Conservation (phyloP, 805 yeast species). For the Pichia californica region DNA sequence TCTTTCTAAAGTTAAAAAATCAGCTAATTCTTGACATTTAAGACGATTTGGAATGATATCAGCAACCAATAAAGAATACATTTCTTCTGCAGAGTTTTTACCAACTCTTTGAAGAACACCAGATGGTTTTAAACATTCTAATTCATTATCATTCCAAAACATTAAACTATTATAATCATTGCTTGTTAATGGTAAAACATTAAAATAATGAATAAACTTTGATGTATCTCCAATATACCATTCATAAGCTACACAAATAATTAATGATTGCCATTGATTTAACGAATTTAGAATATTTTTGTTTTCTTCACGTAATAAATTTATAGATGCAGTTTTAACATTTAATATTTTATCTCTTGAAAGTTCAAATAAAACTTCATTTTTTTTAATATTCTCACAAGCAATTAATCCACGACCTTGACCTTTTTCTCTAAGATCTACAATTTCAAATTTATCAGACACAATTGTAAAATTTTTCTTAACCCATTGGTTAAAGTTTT, state of each 20-base stretch:
- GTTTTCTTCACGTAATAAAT: constrained; percentile 27
- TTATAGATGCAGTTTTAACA: constrained; percentile 48
- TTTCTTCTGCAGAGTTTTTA: constrained; percentile 51
- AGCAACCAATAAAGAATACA: constrained; percentile 45
- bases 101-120: constrained; percentile 67
- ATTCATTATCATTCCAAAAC: constrained; percentile 70
- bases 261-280: constrained; percentile 74
- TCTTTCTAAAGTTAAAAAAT: constrained; percentile 40
- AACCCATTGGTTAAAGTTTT: too few relatives aligned
- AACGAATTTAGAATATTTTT: constrained; percentile 34
- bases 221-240: constrained; percentile 39
- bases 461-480: constrained; percentile 35
- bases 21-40: constrained; percentile 28
- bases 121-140: constrained; percentile 58
- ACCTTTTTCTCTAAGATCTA: constrained; percentile 48
- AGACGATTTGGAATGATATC: constrained; percentile 31
- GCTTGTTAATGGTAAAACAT: constrained; percentile 50
- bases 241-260: constrained; percentile 62
- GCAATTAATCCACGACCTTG: constrained; percentile 84
- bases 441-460: constrained; percentile 51
- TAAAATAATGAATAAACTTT: constrained; percentile 65
- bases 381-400: constrained; percentile 47
- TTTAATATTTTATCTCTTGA: constrained; percentile 56
- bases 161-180: constrained; percentile 56
- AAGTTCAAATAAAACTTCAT: constrained; percentile 62